Base-by-base conservation (phyloP, 441 rosid species). In the Viola pubescens region DNA sequence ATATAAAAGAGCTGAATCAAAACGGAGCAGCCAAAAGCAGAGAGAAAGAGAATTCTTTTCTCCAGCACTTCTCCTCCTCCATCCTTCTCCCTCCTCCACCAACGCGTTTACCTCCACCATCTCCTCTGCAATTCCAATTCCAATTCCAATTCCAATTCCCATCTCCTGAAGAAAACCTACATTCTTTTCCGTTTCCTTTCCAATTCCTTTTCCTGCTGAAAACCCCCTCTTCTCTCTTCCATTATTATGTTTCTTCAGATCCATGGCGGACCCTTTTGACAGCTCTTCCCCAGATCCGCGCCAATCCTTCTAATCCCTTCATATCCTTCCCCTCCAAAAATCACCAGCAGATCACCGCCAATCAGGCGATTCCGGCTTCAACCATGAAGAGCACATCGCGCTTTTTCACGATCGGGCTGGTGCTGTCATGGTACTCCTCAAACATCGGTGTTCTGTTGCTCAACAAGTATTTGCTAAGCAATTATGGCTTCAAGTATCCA, bases 401-500 rank as follows among this genome's bases (percentile, higher is more conserved):
- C 63, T 58, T 91, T 0, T 86, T 86, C 83, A 86, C 98, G 54
- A 64, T 91, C 68, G 89, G 90, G 6, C 81, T 91, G 26, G 96
- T 88, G 1, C 37, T 89, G 45, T 52, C 92, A 0, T 91, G 98
- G 98, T 91, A 91, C 70, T 79, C 92, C 5, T 86, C 95, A 0
- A 91, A 91, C 79, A 88, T 91, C 47, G 98, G 98, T 26, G 98
- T 91, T 0, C 61, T 91, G 72, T 63, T 91, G 54, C 78, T 91
- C 26, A 91, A 88, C 84, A 88, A 91, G 81, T 91, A 84, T 71
- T 70, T 88, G 61, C 75, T 91, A 9, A 82, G 89, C 79, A 88
- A 86, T 64, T 88, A 88, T 13, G 98, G 96, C 4, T 91, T 91
- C 81, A 88, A 78, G 80, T 86, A 86, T 65, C 96, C 96, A 60